Conservation (phyloP, 306 rosid species). For the Purshia tridentata region DNA sequence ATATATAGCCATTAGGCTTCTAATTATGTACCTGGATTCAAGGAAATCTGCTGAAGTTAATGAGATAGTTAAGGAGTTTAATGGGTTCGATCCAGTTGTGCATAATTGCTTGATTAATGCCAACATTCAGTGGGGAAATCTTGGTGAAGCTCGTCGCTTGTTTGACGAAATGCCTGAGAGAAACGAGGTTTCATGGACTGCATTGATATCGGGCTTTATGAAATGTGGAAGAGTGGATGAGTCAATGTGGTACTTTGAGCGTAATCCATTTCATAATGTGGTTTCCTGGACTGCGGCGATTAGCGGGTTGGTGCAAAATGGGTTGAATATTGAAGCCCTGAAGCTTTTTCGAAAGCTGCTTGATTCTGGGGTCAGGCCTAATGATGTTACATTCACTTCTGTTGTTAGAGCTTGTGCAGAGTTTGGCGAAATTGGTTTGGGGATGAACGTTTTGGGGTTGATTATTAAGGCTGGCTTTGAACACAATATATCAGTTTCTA, state of each 20-base stretch:
- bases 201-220: slow-evolving; percentile 23
- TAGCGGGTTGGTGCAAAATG: slow-evolving; percentile 22
- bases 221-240: slow-evolving; percentile 12
- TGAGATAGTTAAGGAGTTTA: slow-evolving; percentile 3
- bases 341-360: slow-evolving; percentile 13
- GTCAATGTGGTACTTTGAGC: slow-evolving; percentile 23
- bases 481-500: slow-evolving; percentile 12
- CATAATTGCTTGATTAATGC: slow-evolving; percentile 23
- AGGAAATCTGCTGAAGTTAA: neutral
- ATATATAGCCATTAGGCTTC: slow-evolving; percentile 18
- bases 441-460: slow-evolving; percentile 20
- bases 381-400: slow-evolving; percentile 13
- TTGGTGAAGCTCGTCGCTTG: slow-evolving; percentile 2
- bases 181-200: slow-evolving; percentile 21
- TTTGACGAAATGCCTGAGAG: slow-evolving; percentile 24
- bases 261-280: slow-evolving; percentile 25
- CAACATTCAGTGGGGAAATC: slow-evolving; percentile 2
- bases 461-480: slow-evolving; percentile 17
- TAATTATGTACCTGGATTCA: slow-evolving; percentile 11
- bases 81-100: slow-evolving; percentile 10
- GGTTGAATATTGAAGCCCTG: slow-evolving; percentile 7
- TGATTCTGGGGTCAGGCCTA: slow-evolving; percentile 17
- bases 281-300: slow-evolving; percentile 23
- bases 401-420: slow-evolving; percentile 18
- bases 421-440: slow-evolving; percentile 2